A percentile compares a stretch with the other conserved stretches of the same genome.
These are phyloP conservation scores for Mangifera indica DNA, from an alignment of 345 rosid genomes.

Conservation along the genomic window DNA sequence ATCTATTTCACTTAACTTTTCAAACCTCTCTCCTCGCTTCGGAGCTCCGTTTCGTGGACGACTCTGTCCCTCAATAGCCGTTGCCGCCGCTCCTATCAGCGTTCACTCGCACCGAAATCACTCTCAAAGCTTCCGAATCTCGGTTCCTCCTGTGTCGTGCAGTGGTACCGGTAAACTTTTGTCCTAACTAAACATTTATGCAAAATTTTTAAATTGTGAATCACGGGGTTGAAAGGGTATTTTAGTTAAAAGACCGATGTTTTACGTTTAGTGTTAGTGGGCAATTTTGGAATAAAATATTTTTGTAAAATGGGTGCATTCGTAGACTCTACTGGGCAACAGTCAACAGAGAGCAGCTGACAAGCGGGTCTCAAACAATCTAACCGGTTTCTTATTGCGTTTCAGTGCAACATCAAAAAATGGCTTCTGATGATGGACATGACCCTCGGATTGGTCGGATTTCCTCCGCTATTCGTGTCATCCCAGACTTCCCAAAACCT, in stretches of 20 bases:
- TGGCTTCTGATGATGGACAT: slow-evolving; percentile 45
- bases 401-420: slow-evolving; percentile 30
- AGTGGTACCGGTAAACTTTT: slow-evolving; percentile 1
- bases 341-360: background rate
- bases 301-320: slow-evolving; percentile 23
- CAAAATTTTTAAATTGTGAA: too few relatives aligned
- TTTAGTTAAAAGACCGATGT: background rate
- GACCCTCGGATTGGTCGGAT: slow-evolving; percentile 70
- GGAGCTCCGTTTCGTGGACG: slow-evolving; percentile 4
- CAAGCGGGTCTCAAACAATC: slow-evolving; percentile 1
- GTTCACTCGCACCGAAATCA: background rate
- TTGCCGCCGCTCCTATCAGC: slow-evolving; percentile 11
- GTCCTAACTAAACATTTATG: background rate
- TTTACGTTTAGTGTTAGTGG: slow-evolving; percentile 20
- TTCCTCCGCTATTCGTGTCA: slow-evolving; percentile 70
- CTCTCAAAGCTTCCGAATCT: slow-evolving; percentile 13
- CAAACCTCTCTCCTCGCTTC: background rate
- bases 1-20: slow-evolving; percentile 3
- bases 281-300: slow-evolving; percentile 27
- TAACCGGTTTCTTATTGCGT: slow-evolving; percentile 26
- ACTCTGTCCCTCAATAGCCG: slow-evolving; percentile 11
- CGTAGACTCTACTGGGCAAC: background rate
- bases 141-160: slow-evolving; percentile 9
- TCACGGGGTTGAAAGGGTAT: background rate
- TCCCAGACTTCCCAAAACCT: slow-evolving; percentile 90